Base-by-base conservation (phyloP, 306 rosid genomes). In the Begonia fuchsioides region DNA sequence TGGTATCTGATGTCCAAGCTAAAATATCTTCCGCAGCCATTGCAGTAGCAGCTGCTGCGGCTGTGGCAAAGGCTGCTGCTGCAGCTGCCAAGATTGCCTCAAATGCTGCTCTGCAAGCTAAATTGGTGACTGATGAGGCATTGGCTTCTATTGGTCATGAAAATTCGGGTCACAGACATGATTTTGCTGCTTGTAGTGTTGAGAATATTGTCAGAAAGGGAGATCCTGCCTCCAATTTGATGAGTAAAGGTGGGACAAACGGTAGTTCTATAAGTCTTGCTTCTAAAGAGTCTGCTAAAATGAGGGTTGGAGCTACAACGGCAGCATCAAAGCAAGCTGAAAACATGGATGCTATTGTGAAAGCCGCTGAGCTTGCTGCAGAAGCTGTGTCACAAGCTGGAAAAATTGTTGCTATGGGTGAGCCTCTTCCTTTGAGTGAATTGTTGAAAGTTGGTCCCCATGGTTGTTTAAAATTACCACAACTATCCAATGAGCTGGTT, bases 331-430 rank as follows among this genome's bases (percentile, higher is more conserved):
- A 69, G 65, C 77, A 62, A 60, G 98, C 94, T 61, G 96, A 92
- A 82, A 92, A 92, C 60, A 68, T 92, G 83, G 99, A 86, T 76
- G 87, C 94, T 17, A 72, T 92, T 67, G 83, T 92, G 39, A 92
- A 70, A 73, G 99, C 99, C 59, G 96, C 99, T 41, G 99, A 92
- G 83, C 81, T 92, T 41, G 96, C 99, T 7, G 96, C 96, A 51
- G 99, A 78, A 65, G 99, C 99, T 19, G 92, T 92, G 51, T 86
- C 99, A 26, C 99, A 82, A 54, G 99, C 99, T 18, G 96, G 96
- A 68, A 86, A 68, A 53, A 67, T 92, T 64, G 96, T 86, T 61
- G 83, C 88, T 12, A 75, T 92, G 99, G 81, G 86, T 9, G 96
- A 79, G 66, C 79, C 94, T 68, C 67, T 73, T 26, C 64, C 86